These are phyloP conservation scores for Colletotrichum sublineola DNA, from an alignment of 2,329 filamentous ascomycete species.

Conservation along the genomic window DNA sequence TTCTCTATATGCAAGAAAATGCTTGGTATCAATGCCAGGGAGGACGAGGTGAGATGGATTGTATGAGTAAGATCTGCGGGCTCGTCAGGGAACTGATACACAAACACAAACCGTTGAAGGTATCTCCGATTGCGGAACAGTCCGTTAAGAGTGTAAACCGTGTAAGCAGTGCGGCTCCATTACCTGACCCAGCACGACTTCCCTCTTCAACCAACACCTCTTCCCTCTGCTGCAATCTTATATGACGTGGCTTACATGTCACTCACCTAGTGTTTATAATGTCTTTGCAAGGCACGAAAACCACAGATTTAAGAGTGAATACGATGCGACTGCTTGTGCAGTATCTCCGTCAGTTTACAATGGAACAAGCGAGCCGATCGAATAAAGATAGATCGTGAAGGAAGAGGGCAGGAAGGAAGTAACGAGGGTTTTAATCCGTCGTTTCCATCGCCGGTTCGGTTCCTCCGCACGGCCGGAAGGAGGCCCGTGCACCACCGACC, in stretches of 20 bases:
- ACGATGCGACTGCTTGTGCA: neutral
- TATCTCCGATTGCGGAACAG: neutral
- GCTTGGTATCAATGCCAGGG: neutral
- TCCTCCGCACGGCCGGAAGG: slow-evolving; percentile 35
- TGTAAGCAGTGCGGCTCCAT: neutral
- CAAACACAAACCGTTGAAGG: neutral
- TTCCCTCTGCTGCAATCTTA: slow-evolving; percentile 10
- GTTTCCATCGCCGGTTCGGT: slow-evolving; percentile 35
- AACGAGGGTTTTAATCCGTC: slow-evolving; percentile 36
- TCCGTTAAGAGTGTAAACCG: neutral
- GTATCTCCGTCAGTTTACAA: neutral
- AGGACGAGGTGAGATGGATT: neutral
- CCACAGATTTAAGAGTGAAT: neutral
- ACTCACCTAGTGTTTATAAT: slow-evolving; percentile 7
- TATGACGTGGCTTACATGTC: slow-evolving; percentile 22
- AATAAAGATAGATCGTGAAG: neutral
- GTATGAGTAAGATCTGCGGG: slow-evolving; percentile 3
- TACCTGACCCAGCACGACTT: slow-evolving; percentile 9
- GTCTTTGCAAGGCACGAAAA: neutral
- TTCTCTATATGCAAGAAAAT: slow-evolving; percentile 43
- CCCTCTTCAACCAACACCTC: slow-evolving; percentile 23
- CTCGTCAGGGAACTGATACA: neutral
- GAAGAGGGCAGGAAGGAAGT: neutral
- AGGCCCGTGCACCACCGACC: slow-evolving; percentile 40
- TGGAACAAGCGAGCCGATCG: neutral